phyloP scores from a whole-genome alignment of 1,284 basidiomycete genomes.

The Anthracocystis walkeri region DNA sequence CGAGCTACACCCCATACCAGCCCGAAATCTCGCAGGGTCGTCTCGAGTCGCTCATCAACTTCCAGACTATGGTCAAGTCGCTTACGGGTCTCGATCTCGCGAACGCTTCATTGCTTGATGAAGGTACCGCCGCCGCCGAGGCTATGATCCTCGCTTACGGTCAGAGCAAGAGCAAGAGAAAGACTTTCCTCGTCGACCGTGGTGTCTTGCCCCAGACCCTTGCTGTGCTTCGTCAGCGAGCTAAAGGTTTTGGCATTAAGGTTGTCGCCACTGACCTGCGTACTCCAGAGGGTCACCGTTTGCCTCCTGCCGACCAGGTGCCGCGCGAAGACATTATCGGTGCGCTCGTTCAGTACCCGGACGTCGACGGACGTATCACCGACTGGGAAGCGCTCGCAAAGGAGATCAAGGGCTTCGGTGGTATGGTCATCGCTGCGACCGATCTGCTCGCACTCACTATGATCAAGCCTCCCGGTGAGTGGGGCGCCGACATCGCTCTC shows the following conservation, averaged over 20 bases:
- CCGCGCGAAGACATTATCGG: conserved; percentile 76
- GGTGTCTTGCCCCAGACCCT: conserved; percentile 67
- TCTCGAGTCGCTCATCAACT: conserved; percentile 95
- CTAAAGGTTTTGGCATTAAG: conserved; percentile 67
- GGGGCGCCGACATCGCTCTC: conserved; percentile 95
- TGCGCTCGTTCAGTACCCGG: conserved; percentile 81
- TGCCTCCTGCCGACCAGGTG: conserved; percentile 58
- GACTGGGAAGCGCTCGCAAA: conserved; percentile 80
- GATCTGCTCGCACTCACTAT: conserved; percentile 92
- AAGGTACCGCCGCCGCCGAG: conserved; percentile 68
- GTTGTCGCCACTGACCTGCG: conserved; percentile 59
- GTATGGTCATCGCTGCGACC: conserved; percentile 85
- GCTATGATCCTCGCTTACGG: conserved; percentile 67
- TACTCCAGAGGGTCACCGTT: conserved; percentile 55
- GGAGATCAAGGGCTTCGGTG: conserved; percentile 80
- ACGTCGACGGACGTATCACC: conserved; percentile 85
- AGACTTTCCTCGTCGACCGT: conserved; percentile 66
- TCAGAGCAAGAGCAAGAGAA: conserved; percentile 59
- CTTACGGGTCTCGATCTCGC: conserved; percentile 90
- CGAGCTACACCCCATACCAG: conserved; percentile 91
- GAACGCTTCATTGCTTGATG: conserved; percentile 68
- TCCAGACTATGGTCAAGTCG: conserved; percentile 95
- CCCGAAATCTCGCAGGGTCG: conserved; percentile 92
- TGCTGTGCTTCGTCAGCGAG: conserved; percentile 66
- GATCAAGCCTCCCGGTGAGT: conserved; percentile 95